Base-by-base conservation (phyloP, 2,329 filamentous ascomycete genomes). In the Aspergillus fructus region DNA sequence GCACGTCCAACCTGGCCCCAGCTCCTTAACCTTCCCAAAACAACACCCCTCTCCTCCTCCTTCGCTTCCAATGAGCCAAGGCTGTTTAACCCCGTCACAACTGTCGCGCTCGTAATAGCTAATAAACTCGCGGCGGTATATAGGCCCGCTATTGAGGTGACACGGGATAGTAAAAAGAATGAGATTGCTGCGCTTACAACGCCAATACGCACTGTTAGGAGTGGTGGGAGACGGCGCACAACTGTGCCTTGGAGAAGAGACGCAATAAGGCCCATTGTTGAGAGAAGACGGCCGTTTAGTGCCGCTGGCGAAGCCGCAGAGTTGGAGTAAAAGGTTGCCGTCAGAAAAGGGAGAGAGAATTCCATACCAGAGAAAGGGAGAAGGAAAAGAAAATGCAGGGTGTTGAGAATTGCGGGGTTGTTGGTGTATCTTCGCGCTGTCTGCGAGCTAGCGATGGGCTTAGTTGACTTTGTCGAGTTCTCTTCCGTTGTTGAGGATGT, bases 351-450 rank as follows among this genome's bases (percentile, higher is more conserved):
- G 3, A 99, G 83, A 1, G 92, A 96, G 74, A 96, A 97, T 72
- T 99, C 94, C 89, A 99, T 93, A 59, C 94, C 94, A 2, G 91
- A 96, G 77, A 99, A 99, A 76, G 96, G 96, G 12, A 99, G 86
- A 59, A 99, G 86, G 75, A 99, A 99, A 47, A 88, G 78, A 69
- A 97, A 89, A 75, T 99, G 94, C 0, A 91, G 87, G 1, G 88
- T 77, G 71, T 97, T 97, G 47, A 99, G 85, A 12, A 96, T 73
- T 30, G 85, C 77, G 64, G 94, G 91, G 3, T 89, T 91, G 76
- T 97, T 97, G 3, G 91, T 96, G 57, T 89, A 81, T 65, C 78
- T 75, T 23, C 74, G 65, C 5, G 30, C 27, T 62, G 67, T 27
- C 62, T 61, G 21, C 62, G 49, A 17, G 58, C 58, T 2, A 27